A percentile compares a stretch with the other conserved stretches of the same genome.
Conservation (phyloP, 2,329 filamentous ascomycete genomes). For the Claviceps spartinae region DNA sequence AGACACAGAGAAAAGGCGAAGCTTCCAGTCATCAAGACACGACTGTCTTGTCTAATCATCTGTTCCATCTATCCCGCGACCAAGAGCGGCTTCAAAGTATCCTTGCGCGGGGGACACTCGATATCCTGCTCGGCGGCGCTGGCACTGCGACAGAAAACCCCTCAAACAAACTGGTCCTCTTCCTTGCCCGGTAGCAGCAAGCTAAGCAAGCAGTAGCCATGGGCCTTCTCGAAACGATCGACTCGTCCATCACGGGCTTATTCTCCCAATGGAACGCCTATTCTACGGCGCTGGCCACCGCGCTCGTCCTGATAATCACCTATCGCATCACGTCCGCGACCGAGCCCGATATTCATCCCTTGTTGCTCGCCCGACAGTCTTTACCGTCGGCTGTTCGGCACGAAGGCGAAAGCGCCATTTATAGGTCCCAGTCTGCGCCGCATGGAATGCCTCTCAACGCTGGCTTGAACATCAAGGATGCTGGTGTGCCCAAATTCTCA, state of each 20-base stretch:
- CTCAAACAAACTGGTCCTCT: not conserved
- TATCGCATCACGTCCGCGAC: constrained; percentile 57
- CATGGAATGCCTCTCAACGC: constrained; percentile 69
- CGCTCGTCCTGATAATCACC: constrained; percentile 52
- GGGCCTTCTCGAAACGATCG: constrained; percentile 46
- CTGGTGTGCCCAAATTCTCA: constrained; percentile 69
- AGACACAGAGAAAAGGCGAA: not conserved
- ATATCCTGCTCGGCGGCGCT: not conserved
- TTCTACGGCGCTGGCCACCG: constrained; percentile 55
- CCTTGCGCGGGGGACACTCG: not conserved
- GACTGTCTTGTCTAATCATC: not conserved
- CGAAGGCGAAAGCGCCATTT: constrained; percentile 72
- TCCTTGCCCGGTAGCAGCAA: not conserved
- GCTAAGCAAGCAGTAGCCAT: constrained; percentile 13
- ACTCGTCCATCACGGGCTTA: constrained; percentile 54
- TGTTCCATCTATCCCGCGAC: not conserved
- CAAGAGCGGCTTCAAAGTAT: not conserved
- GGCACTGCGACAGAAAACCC: not conserved
- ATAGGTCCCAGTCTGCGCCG: constrained; percentile 71
- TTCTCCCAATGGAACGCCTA: constrained; percentile 72
- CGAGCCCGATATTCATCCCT: constrained; percentile 84
- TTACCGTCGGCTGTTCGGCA: constrained; percentile 66
- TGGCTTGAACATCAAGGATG: constrained; percentile 71
- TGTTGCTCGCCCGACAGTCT: constrained; percentile 77
- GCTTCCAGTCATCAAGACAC: not conserved